These are phyloP conservation scores for Chaetomium cochliodes DNA, from an alignment of 495 filamentous ascomycete species.

Conservation along the genomic window DNA sequence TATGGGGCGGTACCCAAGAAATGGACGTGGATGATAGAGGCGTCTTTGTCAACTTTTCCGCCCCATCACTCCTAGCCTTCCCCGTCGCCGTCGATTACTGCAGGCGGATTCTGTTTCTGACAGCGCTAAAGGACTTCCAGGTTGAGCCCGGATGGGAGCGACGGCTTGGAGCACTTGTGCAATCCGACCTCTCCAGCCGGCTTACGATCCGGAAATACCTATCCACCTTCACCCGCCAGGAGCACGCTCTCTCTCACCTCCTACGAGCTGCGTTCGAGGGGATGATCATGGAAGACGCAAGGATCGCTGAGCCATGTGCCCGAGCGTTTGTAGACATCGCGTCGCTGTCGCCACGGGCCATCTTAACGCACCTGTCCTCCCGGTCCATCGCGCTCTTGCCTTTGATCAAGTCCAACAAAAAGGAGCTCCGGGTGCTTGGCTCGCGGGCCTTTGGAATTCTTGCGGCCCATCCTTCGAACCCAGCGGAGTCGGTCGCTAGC, in stretches of 20 bases:
- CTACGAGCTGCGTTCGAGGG: constrained; percentile 59
- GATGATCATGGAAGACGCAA: constrained; percentile 50
- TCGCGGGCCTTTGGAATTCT: constrained; percentile 77
- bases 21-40: constrained; percentile 40
- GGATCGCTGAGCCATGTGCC: constrained; percentile 55
- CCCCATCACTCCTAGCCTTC: constrained; percentile 54
- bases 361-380: constrained; percentile 51
- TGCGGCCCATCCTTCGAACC: constrained; percentile 58
- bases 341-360: constrained; percentile 56
- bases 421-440: constrained; percentile 58
- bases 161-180: constrained; percentile 66
- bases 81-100: constrained; percentile 66
- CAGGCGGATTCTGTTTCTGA: constrained; percentile 68
- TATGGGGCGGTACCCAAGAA: constrained; percentile 1
- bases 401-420: constrained; percentile 67
- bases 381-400: constrained; percentile 52
- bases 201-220: constrained; percentile 54
- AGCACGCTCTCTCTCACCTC: constrained; percentile 41
- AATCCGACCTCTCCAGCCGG: constrained; percentile 62
- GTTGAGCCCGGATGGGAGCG: constrained; percentile 84
- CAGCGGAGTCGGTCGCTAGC: constrained; percentile 25
- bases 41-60: constrained; percentile 44
- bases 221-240: constrained; percentile 23
- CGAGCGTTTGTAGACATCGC: constrained; percentile 65
- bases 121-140: constrained; percentile 62